These are phyloP conservation scores for Sporothrix pseudoabietina DNA, from an alignment of 2,329 filamentous ascomycete genomes.

Conservation along the genomic window DNA sequence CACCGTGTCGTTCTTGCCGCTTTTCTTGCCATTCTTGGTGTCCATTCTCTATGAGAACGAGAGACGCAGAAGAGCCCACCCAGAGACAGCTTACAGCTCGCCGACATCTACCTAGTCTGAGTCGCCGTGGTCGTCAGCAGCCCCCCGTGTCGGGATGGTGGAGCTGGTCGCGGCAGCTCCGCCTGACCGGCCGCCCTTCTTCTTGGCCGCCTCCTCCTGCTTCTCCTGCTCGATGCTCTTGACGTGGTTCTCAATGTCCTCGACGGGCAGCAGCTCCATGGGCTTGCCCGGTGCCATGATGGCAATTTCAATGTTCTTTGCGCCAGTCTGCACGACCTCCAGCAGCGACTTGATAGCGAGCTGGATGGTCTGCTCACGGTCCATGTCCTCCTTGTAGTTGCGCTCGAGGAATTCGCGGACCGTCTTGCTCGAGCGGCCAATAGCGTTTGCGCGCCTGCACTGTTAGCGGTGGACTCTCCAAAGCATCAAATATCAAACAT, in stretches of 20 bases:
- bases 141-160: slow-evolving; percentile 70
- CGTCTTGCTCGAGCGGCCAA: slow-evolving; percentile 97
- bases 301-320: slow-evolving; percentile 99
- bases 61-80: background rate
- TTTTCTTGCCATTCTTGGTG: no score
- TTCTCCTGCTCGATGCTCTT: slow-evolving; percentile 99
- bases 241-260: slow-evolving; percentile 95
- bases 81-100: background rate
- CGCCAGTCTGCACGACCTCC: slow-evolving; percentile 97
- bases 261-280: slow-evolving; percentile 90
- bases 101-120: slow-evolving; percentile 32
- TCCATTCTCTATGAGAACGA: background rate
- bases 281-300: slow-evolving; percentile 92
- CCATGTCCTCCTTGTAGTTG: slow-evolving; percentile 98
- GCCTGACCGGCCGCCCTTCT: slow-evolving; percentile 81
- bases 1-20: background rate
- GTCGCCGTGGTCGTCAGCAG: slow-evolving; percentile 41
- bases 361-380: slow-evolving; percentile 92
- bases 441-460: slow-evolving; percentile 95
- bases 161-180: slow-evolving; percentile 49
- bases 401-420: slow-evolving; percentile 98
- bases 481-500: background rate
- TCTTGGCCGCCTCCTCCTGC: slow-evolving; percentile 96
- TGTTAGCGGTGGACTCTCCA: slow-evolving; percentile 22
- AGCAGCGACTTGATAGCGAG: slow-evolving; percentile 97